Evolutionary conservation across 257 asterid species (phyloP).

Genomic region (Catharanthus roseus): DNA sequence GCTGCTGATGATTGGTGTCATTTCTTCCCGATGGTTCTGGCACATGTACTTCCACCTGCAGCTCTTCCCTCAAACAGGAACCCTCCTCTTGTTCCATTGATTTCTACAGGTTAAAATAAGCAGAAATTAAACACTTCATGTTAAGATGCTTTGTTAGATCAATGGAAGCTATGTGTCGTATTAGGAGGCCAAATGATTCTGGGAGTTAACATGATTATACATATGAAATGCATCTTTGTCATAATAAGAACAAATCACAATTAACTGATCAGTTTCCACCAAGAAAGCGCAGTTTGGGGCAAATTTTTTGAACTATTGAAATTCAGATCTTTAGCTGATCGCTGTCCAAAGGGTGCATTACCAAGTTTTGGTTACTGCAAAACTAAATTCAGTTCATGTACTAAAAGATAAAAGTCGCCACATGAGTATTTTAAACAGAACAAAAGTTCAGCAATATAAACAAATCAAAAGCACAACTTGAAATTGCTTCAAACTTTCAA

Average conservation of each 20-base stretch:
- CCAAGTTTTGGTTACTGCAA: neutral
- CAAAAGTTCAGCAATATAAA: neutral
- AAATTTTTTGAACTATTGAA: neutral
- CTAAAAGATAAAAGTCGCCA: neutral
- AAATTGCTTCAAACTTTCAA: neutral
- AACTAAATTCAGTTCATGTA: neutral
- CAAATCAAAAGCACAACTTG: neutral
- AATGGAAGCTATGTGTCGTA: neutral
- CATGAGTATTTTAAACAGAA: neutral
- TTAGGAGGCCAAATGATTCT: neutral
- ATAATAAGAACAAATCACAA: neutral
- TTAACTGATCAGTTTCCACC: neutral
- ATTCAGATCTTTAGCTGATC: neutral
- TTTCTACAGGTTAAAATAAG: slow-evolving; percentile 10
- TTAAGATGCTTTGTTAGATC: neutral
- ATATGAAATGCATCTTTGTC: neutral
- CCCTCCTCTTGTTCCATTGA: slow-evolving; percentile 47
- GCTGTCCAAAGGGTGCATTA: neutral
- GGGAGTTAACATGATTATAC: neutral
- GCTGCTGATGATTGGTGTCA: slow-evolving; percentile 16
- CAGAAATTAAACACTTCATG: slow-evolving; percentile 10
- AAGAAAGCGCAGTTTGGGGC: neutral
- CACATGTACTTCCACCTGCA: slow-evolving; percentile 22
- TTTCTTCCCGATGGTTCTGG: slow-evolving; percentile 20
- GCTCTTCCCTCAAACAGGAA: slow-evolving; percentile 22